Percentiles rank a stretch among this genome's conserved stretches.
These are phyloP conservation scores for Garcia nutans DNA, from an alignment of 345 rosid genomes.

Conservation along the genomic window DNA sequence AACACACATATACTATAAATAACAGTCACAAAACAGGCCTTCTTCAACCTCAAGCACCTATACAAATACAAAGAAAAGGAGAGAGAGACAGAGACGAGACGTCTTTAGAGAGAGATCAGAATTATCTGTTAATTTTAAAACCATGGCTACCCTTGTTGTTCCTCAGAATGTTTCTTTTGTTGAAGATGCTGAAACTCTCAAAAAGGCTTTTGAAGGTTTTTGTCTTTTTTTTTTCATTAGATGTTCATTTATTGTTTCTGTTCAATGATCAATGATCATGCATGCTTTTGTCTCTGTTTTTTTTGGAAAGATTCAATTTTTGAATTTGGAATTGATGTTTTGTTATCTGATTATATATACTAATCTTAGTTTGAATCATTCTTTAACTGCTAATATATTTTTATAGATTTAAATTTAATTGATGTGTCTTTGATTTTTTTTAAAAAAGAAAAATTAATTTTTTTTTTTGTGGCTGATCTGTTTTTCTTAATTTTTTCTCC, in stretches of 20 bases:
- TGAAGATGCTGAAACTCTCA: slow-evolving; percentile 46
- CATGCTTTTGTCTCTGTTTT: background rate
- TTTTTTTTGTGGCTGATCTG: too few relatives aligned
- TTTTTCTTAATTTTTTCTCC: background rate
- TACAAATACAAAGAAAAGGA: background rate
- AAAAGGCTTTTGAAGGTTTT: slow-evolving; percentile 45
- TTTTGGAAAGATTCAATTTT: too few relatives aligned
- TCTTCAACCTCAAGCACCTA: background rate
- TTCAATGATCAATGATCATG: background rate
- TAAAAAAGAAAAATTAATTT: too few relatives aligned
- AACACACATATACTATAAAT: background rate
- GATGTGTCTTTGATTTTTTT: too few relatives aligned
- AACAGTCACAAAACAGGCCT: background rate
- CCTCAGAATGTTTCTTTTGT: slow-evolving; percentile 33
- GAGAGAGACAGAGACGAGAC: background rate
- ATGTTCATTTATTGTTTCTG: background rate
- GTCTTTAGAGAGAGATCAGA: background rate
- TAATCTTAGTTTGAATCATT: too few relatives aligned
- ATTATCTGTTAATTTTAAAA: background rate
- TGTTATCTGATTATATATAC: too few relatives aligned
- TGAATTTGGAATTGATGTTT: too few relatives aligned
- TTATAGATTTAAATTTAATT: too few relatives aligned
- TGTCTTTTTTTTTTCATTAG: background rate
- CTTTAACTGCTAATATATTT: too few relatives aligned
- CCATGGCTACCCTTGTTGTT: slow-evolving; percentile 42